Base-by-base conservation (phyloP, 2,329 filamentous ascomycete species). In the Karstenula rhodostoma region DNA sequence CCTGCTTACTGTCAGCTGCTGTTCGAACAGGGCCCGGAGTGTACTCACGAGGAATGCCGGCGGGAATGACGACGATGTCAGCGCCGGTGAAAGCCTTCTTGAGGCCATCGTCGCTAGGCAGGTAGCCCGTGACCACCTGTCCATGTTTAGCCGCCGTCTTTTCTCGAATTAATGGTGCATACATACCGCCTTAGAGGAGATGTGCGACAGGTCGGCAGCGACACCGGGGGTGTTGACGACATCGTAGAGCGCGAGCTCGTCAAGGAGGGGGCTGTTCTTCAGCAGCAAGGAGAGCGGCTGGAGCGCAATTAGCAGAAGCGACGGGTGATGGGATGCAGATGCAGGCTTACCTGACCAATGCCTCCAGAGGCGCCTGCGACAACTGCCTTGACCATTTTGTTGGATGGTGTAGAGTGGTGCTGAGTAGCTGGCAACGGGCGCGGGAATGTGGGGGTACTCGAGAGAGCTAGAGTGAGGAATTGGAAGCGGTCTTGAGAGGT, bases 191-290 rank as follows among this genome's bases (percentile, higher is more conserved):
- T 87, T 86, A 64, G 93, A 92, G 62, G 94, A 97, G 82, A 99
- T 98, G 86, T 99, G 95, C 63, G 94, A 97, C 62, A 99, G 89
- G 80, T 99, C 95, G 75, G 94, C 89, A 68, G 94, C 92, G 77
- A 99, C 95, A 82, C 95, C 95, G 73, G 93, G 94, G 53, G 93
- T 96, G 87, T 98, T 97, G 82, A 98, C 94, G 70, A 99, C 94
- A 96, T 99, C 95, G 86, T 97, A 99, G 73, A 99, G 91, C 63
- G 93, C 86, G 74, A 99, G 92, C 85, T 98, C 92, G 75, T 94
- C 90, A 75, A 99, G 86, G 76, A 93, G 88, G 67, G 93, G 91
- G 77, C 86, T 92, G 70, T 91, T 88, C 88, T 99, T 99, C 79
- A 98, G 87, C 73, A 99, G 91, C 70, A 99, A 92, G 68, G 95